Conservation (phyloP, 2,329 filamentous ascomycete species). For the Laburnicola sp. region DNA sequence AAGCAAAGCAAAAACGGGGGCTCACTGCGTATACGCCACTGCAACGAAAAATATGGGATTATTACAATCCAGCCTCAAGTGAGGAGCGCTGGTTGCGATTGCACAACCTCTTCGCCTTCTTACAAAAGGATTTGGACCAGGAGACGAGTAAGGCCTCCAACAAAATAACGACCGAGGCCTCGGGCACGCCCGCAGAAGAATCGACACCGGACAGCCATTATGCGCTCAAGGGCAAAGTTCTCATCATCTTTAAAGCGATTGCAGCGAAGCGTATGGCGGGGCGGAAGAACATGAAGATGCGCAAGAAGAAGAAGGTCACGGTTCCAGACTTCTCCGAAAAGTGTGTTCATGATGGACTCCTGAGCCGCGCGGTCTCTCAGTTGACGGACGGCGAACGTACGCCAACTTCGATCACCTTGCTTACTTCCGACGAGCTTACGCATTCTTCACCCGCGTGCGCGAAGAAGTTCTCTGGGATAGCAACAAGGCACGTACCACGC, state of each 20-base stretch:
- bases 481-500: slow-evolving; percentile 2
- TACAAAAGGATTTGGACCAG: slow-evolving; percentile 5
- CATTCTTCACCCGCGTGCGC: slow-evolving; percentile 14
- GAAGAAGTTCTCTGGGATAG: slow-evolving; percentile 14
- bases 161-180: not conserved
- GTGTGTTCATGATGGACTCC: slow-evolving; percentile 5
- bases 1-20: slow-evolving; percentile 15
- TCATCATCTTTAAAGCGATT: slow-evolving; percentile 9
- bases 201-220: not conserved
- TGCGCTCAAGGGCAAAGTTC: slow-evolving; percentile 3
- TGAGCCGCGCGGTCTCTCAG: slow-evolving; percentile 9
- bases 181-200: not conserved
- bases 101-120: slow-evolving; percentile 22
- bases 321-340: slow-evolving; percentile 13
- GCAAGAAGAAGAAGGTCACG: slow-evolving; percentile 1
- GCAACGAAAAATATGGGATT: slow-evolving; percentile 15
- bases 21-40: slow-evolving; percentile 12
- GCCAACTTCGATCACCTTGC: slow-evolving; percentile 26
- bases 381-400: slow-evolving; percentile 18
- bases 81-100: slow-evolving; percentile 19
- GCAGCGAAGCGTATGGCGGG: not conserved
- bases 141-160: not conserved
- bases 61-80: slow-evolving; percentile 9
- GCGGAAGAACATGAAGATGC: slow-evolving; percentile 8
- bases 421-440: slow-evolving; percentile 21